These are phyloP conservation scores for Spergularia marina DNA, from an alignment of 148 eudicot species.

Conservation along the genomic window DNA sequence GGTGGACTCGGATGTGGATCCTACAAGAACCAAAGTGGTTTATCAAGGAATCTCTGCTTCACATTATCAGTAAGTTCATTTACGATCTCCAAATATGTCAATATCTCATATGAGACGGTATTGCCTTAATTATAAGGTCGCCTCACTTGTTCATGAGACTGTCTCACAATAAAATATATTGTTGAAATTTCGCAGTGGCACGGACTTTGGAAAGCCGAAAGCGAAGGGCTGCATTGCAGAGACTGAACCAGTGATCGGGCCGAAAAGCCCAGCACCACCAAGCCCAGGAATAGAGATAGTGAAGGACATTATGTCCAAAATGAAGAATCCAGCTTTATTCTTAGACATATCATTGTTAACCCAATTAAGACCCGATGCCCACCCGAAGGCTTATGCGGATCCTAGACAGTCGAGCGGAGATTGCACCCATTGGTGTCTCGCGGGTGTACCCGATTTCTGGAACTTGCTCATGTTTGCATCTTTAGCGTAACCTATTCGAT, in stretches of 20 bases:
- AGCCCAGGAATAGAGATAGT: slow-evolving; percentile 29
- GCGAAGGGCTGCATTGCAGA: slow-evolving; percentile 18
- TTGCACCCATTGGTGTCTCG: slow-evolving; percentile 44
- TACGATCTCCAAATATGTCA: not conserved
- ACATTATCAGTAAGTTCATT: slow-evolving; percentile 53
- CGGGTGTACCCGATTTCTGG: slow-evolving; percentile 44
- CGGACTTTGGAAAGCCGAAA: slow-evolving; percentile 27
- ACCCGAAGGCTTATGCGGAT: slow-evolving; percentile 24
- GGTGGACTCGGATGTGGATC: slow-evolving; percentile 48
- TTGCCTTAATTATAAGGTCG: too few relatives aligned
- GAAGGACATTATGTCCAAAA: slow-evolving; percentile 25
- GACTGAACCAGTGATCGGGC: slow-evolving; percentile 8
- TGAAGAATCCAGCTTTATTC: slow-evolving; percentile 30
- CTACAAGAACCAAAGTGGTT: slow-evolving; percentile 44
- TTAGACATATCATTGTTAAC: slow-evolving; percentile 32
- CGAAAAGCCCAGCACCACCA: slow-evolving; percentile 26
- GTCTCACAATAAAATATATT: too few relatives aligned
- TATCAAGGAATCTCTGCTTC: slow-evolving; percentile 67
- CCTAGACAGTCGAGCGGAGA: slow-evolving; percentile 17
- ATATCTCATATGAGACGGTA: not conserved
- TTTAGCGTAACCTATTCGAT: not conserved
- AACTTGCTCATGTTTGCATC: slow-evolving; percentile 26
- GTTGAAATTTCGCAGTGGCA: slow-evolving; percentile 14
- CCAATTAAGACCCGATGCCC: slow-evolving; percentile 39
- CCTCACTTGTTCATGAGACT: too few relatives aligned